Percentiles rank a stretch among this genome's conserved stretches.
These are phyloP conservation scores for Mallotus japonicus DNA, from an alignment of 441 rosid species.

Conservation along the genomic window DNA sequence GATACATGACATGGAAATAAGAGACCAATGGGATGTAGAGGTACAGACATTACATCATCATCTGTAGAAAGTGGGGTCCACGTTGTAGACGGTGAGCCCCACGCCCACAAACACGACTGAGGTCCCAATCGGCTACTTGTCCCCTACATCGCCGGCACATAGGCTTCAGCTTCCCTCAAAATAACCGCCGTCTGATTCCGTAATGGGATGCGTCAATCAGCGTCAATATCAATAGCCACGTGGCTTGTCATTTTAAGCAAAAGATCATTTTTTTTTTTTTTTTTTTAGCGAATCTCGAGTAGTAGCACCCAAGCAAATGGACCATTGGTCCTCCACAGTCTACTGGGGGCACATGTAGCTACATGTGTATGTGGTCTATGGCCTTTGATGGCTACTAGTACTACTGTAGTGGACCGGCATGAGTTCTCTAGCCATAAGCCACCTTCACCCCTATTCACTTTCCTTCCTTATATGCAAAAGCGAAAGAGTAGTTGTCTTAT, in stretches of 20 bases:
- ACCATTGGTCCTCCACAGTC: slow-evolving; percentile 7
- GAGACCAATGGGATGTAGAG: not conserved
- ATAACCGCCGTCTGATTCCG: slow-evolving; percentile 33
- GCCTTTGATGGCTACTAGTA: not conserved
- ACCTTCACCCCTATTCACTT: not conserved
- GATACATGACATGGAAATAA: slow-evolving; percentile 29
- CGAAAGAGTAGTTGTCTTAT: too few relatives aligned
- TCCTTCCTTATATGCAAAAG: too few relatives aligned
- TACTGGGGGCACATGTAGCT: too few relatives aligned
- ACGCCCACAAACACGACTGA: slow-evolving; percentile 13
- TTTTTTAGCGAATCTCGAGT: slow-evolving; percentile 10
- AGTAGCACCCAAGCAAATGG: not conserved
- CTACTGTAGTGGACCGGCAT: not conserved
- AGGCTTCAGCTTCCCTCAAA: slow-evolving; percentile 23
- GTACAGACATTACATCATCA: slow-evolving; percentile 13
- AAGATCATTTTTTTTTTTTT: not conserved
- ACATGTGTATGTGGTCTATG: not conserved
- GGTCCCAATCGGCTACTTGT: slow-evolving; percentile 36
- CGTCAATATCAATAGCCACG: slow-evolving; percentile 26
- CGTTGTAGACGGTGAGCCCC: too few relatives aligned
- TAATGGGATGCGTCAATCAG: slow-evolving; percentile 21
- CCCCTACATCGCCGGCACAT: slow-evolving; percentile 37
- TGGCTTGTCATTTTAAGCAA: slow-evolving; percentile 18
- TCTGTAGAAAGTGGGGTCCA: too few relatives aligned
- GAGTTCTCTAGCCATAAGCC: not conserved